phyloP scores from a whole-genome alignment of 2,329 filamentous ascomycete species.

The Ophiosphaerella herpotricha region DNA sequence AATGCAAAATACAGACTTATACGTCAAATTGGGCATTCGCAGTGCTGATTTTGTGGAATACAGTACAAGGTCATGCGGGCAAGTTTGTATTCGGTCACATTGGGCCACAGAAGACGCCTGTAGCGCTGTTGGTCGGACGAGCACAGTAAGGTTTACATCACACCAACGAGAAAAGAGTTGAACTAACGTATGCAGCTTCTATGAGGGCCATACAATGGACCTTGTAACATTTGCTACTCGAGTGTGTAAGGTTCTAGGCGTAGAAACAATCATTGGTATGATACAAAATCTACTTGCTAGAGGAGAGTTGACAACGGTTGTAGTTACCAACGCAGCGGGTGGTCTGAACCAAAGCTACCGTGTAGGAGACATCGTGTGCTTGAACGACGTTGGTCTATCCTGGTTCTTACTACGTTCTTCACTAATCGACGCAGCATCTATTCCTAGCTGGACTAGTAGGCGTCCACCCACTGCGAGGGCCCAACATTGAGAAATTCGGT shows the following conservation, averaged over 20 bases:
- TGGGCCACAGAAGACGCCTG: constrained; percentile 57
- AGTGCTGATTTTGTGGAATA: constrained; percentile 6
- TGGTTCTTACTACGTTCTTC: not conserved
- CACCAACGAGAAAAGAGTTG: not conserved
- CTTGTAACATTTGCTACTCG: constrained; percentile 67
- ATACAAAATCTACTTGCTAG: not conserved
- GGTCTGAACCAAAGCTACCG: constrained; percentile 66
- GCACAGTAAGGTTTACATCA: constrained; percentile 59
- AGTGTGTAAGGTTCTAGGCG: constrained; percentile 65
- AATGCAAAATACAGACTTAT: constrained; percentile 16
- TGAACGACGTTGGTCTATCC: constrained; percentile 62
- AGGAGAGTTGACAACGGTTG: constrained; percentile 17
- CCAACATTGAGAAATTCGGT: constrained; percentile 66
- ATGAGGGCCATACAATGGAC: constrained; percentile 69
- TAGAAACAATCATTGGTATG: constrained; percentile 63
- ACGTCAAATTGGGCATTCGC: not conserved
- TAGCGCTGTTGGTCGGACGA: constrained; percentile 67
- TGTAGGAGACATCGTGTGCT: constrained; percentile 67
- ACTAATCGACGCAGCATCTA: constrained; percentile 56
- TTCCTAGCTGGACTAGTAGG: constrained; percentile 67
- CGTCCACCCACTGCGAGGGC: constrained; percentile 64
- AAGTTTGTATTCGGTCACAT: constrained; percentile 68
- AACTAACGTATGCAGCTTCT: constrained; percentile 57
- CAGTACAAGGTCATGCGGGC: constrained; percentile 65
- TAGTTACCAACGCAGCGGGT: constrained; percentile 70